Conservation (phyloP, 208 protist genomes). For the Spongospora subterranea region DNA sequence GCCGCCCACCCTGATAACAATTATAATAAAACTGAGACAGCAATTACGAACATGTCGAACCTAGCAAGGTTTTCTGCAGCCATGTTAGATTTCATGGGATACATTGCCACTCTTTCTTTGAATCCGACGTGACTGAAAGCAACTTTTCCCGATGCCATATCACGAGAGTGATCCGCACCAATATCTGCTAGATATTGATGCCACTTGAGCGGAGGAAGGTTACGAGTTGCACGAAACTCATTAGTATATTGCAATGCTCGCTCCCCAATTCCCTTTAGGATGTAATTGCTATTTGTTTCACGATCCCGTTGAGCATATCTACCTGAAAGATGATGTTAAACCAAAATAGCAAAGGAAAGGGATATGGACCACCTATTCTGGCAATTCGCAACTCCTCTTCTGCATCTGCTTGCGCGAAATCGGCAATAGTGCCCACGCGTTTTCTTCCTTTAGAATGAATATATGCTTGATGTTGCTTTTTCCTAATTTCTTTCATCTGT, state of each 20-base stretch:
- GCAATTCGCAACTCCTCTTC: conserved; percentile 22
- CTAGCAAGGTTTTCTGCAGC: conserved; percentile 58
- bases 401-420: background rate
- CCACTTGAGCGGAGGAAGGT: conserved; percentile 16
- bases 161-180: conserved; percentile 45
- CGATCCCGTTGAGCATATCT: conserved; percentile 23
- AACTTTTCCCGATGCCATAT: conserved; percentile 50
- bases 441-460: background rate
- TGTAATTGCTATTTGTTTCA: background rate
- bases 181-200: conserved; percentile 59
- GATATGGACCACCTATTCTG: background rate
- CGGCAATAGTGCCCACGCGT: background rate
- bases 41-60: background rate
- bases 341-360: background rate
- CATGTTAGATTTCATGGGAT: conserved; percentile 45
- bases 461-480: background rate
- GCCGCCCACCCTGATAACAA: conserved; percentile 9
- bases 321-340: background rate
- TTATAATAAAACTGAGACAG: background rate
- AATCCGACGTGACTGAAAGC: conserved; percentile 54
- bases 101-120: background rate
- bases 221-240: conserved; percentile 58
- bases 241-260: conserved; percentile 48
- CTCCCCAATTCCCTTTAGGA: conserved; percentile 39
- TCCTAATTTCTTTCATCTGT: background rate